These are phyloP conservation scores for Microsporum audouinii DNA, from an alignment of 2,329 filamentous ascomycete genomes.

Conservation along the genomic window DNA sequence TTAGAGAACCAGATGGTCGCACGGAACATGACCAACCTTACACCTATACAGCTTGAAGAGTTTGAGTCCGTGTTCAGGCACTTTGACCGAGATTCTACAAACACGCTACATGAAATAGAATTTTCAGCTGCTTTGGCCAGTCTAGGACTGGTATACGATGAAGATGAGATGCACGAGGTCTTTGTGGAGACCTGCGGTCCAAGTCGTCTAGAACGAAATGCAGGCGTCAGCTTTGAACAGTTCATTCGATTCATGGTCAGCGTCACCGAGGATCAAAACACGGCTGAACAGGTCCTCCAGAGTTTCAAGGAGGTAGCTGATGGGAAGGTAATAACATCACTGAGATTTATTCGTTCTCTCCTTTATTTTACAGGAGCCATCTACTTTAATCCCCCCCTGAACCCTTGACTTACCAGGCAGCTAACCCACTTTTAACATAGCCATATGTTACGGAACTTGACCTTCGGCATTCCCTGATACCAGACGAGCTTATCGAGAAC, in stretches of 20 bases:
- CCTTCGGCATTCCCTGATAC: slow-evolving; percentile 83
- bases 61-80: slow-evolving; percentile 98
- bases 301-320: slow-evolving; percentile 95
- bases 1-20: slow-evolving; percentile 98
- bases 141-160: slow-evolving; percentile 87
- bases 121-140: slow-evolving; percentile 95
- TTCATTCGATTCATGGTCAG: slow-evolving; percentile 99
- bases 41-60: slow-evolving; percentile 94
- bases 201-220: slow-evolving; percentile 45
- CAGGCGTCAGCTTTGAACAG: slow-evolving; percentile 85
- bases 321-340: slow-evolving; percentile 53
- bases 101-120: slow-evolving; percentile 82
- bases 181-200: slow-evolving; percentile 71
- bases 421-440: slow-evolving; percentile 22
- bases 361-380: background rate
- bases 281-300: slow-evolving; percentile 95
- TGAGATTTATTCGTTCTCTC: background rate
- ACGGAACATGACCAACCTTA: slow-evolving; percentile 96
- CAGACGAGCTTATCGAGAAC: slow-evolving; percentile 93
- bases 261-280: slow-evolving; percentile 97
- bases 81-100: slow-evolving; percentile 87
- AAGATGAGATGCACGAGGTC: slow-evolving; percentile 95
- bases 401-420: background rate
- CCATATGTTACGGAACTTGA: slow-evolving; percentile 98
- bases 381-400: slow-evolving; percentile 4